Percentiles rank a stretch among this genome's conserved stretches.
Evolutionary conservation across 441 rosid genomes (phyloP).

Genomic region (Macaranga tanarius): DNA sequence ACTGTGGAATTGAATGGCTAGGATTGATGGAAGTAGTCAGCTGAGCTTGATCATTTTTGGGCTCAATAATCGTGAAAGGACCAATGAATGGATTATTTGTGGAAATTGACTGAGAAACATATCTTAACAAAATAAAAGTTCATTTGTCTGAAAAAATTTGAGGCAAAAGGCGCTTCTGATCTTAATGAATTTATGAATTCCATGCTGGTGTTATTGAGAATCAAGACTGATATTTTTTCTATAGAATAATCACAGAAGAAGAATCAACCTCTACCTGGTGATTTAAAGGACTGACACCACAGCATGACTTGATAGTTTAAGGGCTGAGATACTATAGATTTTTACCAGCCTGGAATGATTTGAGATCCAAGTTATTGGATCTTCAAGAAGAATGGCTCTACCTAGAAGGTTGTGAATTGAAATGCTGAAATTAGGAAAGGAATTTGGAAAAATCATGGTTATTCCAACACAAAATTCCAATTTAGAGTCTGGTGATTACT

Average conservation of each 20-base stretch:
- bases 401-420: not conserved
- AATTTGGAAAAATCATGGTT: not conserved
- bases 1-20: no score
- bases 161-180: not conserved
- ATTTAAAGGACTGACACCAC: slow-evolving; percentile 2
- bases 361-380: not conserved
- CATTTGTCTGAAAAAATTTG: not conserved
- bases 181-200: not conserved
- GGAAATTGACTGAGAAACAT: not conserved
- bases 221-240: not conserved
- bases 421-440: not conserved
- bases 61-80: not conserved
- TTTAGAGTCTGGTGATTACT: not conserved
- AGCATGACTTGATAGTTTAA: not conserved
- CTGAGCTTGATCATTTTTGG: not conserved
- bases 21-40: slow-evolving; percentile 1
- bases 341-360: not conserved
- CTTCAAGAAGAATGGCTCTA: not conserved
- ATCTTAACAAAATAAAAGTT: not conserved
- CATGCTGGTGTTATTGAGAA: not conserved
- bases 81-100: not conserved
- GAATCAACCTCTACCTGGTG: not conserved
- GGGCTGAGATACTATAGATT: not conserved
- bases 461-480: not conserved
- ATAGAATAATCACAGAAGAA: not conserved